These are phyloP conservation scores for Yamagishiella unicocca DNA, from an alignment of 139 green algal species.

Conservation along the genomic window DNA sequence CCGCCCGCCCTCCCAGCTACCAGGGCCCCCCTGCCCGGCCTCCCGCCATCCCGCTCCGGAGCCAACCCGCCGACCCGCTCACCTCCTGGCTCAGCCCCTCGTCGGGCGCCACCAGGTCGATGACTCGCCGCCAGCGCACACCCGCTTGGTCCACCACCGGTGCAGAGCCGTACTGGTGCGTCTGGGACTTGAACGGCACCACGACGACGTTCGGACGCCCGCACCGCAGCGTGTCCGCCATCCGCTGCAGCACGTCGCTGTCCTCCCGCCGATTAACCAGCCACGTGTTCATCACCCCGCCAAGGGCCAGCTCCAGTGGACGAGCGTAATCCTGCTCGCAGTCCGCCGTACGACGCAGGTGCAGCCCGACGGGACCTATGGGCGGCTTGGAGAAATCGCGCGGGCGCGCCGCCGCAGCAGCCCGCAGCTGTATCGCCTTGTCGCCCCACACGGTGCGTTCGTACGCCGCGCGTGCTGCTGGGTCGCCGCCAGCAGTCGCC, in stretches of 20 bases:
- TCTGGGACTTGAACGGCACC: background rate
- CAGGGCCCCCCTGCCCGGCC: too few relatives aligned
- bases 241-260: background rate
- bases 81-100: background rate
- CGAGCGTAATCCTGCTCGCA: background rate
- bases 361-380: slow-evolving; percentile 1
- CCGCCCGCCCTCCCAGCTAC: too few relatives aligned
- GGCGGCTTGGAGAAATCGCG: slow-evolving; percentile 1
- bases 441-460: background rate
- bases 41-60: too few relatives aligned
- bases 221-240: background rate
- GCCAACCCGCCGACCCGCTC: background rate
- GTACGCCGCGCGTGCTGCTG: background rate
- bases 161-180: background rate
- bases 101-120: slow-evolving; percentile 18
- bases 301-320: background rate
- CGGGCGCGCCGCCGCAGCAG: background rate
- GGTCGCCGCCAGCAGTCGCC: background rate
- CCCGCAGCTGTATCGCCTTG: background rate
- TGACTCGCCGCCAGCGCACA: slow-evolving; percentile 13
- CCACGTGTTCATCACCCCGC: background rate
- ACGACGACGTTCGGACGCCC: background rate
- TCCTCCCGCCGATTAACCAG: background rate
- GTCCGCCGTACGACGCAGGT: background rate
- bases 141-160: background rate